Percentiles rank a stretch among this genome's conserved stretches.
Conservation (phyloP, 2,329 filamentous ascomycete species). For the Fusarium goolgardi region DNA sequence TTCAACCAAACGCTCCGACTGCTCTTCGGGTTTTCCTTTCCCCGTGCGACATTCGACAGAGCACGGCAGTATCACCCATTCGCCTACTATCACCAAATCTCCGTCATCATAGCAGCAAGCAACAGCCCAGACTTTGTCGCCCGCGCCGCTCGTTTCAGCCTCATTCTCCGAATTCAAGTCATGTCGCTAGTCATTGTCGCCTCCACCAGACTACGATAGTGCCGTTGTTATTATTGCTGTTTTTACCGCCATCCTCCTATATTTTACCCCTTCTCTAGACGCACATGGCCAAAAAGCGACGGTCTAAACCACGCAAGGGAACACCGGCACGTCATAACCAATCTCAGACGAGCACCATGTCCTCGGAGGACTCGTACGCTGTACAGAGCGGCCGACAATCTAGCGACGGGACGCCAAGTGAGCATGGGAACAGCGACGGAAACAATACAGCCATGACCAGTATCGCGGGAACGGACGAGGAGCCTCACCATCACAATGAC, state of each 20-base stretch:
- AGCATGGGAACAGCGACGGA: constrained; percentile 50
- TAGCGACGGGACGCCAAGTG: constrained; percentile 51
- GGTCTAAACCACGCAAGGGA: constrained; percentile 47
- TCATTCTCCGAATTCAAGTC: constrained; percentile 30
- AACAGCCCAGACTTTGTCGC: constrained; percentile 21
- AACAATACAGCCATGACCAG: constrained; percentile 55
- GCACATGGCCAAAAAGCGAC: constrained; percentile 54
- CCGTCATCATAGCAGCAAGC: constrained; percentile 13
- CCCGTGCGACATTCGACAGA: not conserved
- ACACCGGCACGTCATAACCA: constrained; percentile 40
- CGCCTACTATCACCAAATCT: not conserved
- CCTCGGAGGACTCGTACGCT: constrained; percentile 49
- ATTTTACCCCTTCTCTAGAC: constrained; percentile 12
- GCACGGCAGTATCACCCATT: not conserved
- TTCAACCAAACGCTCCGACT: constrained; percentile 1
- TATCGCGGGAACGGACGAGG: constrained; percentile 51
- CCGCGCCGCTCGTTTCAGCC: constrained; percentile 35
- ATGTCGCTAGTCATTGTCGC: constrained; percentile 39
- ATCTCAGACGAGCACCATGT: constrained; percentile 48
- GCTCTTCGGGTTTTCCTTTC: not conserved
- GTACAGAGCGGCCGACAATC: constrained; percentile 49
- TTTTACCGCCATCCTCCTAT: not conserved
- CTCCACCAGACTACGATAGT: constrained; percentile 39
- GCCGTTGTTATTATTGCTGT: not conserved
- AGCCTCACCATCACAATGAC: constrained; percentile 44